These are phyloP conservation scores for Myriosclerotinia scirpicola DNA, from an alignment of 2,329 filamentous ascomycete species.

Conservation along the genomic window DNA sequence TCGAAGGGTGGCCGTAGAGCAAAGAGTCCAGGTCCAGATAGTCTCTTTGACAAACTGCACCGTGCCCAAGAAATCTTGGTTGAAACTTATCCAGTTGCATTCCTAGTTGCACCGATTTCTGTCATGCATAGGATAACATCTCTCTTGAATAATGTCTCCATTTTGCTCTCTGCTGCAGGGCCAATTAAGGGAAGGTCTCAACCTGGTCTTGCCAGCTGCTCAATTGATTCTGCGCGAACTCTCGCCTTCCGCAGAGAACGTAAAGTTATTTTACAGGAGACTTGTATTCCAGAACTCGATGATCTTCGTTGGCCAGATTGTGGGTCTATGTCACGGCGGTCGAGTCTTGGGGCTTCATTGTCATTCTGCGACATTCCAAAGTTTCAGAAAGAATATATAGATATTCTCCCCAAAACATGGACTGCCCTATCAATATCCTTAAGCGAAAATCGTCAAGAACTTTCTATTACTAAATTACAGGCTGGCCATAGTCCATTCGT, in stretches of 20 bases:
- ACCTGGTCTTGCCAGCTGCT: slow-evolving; percentile 60
- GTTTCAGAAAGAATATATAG: slow-evolving; percentile 79
- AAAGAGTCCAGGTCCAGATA: slow-evolving; percentile 34
- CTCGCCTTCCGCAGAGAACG: slow-evolving; percentile 66
- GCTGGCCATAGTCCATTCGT: slow-evolving; percentile 77
- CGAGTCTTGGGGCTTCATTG: slow-evolving; percentile 48
- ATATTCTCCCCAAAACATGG: slow-evolving; percentile 82
- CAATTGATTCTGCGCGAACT: slow-evolving; percentile 68
- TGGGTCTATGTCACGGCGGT: slow-evolving; percentile 42
- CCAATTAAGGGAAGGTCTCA: slow-evolving; percentile 50
- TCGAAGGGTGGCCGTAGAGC: slow-evolving; percentile 25
- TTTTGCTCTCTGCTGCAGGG: slow-evolving; percentile 63
- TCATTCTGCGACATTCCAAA: slow-evolving; percentile 51
- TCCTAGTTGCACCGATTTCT: slow-evolving; percentile 53
- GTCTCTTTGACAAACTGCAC: slow-evolving; percentile 49
- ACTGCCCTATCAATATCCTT: slow-evolving; percentile 82
- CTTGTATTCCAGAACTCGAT: slow-evolving; percentile 33
- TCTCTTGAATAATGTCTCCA: slow-evolving; percentile 63
- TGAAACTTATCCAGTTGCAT: slow-evolving; percentile 54
- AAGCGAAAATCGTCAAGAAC: slow-evolving; percentile 77
- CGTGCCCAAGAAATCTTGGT: slow-evolving; percentile 66
- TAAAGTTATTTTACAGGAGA: slow-evolving; percentile 48
- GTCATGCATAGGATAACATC: slow-evolving; percentile 63
- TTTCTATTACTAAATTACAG: slow-evolving; percentile 85
- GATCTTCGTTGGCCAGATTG: slow-evolving; percentile 44